Evolutionary conservation across 108 stramenopile genomes (phyloP).

Genomic region (Ochromonas danica): DNA sequence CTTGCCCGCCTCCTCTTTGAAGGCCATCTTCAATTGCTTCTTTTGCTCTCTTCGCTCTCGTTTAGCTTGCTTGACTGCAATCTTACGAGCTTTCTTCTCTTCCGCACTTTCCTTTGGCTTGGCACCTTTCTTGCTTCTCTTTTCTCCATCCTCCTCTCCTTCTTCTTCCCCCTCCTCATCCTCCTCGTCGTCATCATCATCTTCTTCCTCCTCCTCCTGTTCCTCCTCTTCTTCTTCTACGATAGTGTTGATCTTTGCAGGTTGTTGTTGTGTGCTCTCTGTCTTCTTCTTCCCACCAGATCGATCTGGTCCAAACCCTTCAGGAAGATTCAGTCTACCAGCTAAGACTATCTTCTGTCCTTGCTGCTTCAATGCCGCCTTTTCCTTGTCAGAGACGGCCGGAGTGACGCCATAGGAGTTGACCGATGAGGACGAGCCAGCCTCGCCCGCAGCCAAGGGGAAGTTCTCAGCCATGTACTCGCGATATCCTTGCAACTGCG

Average conservation of each 20-base stretch:
- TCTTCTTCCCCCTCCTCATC: slow-evolving; percentile 39
- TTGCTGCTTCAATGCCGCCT: slow-evolving; percentile 10
- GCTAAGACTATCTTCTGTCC: slow-evolving; percentile 67
- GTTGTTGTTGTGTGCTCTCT: not conserved
- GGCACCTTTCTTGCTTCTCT: slow-evolving; percentile 61
- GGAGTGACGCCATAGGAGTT: not conserved
- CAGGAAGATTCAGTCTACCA: not conserved
- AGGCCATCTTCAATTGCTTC: slow-evolving; percentile 17
- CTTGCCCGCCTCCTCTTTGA: not conserved
- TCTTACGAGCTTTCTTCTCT: slow-evolving; percentile 81
- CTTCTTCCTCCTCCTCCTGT: slow-evolving; percentile 45
- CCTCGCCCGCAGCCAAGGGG: too few relatives aligned
- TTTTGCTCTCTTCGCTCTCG: not conserved
- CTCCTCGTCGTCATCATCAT: slow-evolving; percentile 39
- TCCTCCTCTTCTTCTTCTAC: slow-evolving; percentile 70
- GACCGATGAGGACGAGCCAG: slow-evolving; percentile 25
- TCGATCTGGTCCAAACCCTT: not conserved
- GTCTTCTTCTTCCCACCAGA: too few relatives aligned
- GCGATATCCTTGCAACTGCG: too few relatives aligned
- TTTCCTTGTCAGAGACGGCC: too few relatives aligned
- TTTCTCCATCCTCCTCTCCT: slow-evolving; percentile 68
- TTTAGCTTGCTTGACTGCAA: slow-evolving; percentile 66
- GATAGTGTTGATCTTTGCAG: slow-evolving; percentile 74
- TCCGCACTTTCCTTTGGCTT: slow-evolving; percentile 55
- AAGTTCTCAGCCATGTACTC: slow-evolving; percentile 43